Conservation (phyloP, 129 eudicot genomes). For the Rutidosis leptorrhynchoides region DNA sequence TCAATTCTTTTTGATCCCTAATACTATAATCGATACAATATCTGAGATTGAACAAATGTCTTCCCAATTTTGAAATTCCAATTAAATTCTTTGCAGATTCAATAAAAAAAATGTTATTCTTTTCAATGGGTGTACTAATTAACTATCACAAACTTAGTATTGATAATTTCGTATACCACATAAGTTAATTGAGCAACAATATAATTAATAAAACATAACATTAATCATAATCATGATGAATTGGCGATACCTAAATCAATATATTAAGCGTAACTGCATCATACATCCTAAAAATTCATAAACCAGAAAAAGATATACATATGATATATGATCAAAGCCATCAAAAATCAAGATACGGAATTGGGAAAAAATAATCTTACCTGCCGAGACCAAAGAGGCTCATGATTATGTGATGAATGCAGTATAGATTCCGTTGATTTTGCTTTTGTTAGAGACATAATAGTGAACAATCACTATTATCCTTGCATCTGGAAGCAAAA, state of each 20-base stretch:
- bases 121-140: neutral
- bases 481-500: too few relatives aligned
- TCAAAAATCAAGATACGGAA: neutral
- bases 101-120: too few relatives aligned
- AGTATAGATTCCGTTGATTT: too few relatives aligned
- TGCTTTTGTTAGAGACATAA: too few relatives aligned
- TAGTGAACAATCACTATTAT: too few relatives aligned
- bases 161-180: neutral
- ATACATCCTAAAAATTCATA: neutral
- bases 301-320: neutral
- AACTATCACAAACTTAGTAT: neutral
- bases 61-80: neutral
- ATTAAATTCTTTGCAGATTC: neutral
- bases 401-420: too few relatives aligned
- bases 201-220: conserved; percentile 7
- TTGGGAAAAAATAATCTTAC: conserved; percentile 31
- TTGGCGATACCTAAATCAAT: conserved; percentile 24
- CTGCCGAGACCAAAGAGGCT: conserved; percentile 98
- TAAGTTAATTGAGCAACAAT: conserved; percentile 12
- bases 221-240: conserved; percentile 13
- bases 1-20: conserved; percentile 22
- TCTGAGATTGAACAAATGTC: conserved; percentile 6
- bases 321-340: conserved; percentile 3
- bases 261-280: conserved; percentile 16
- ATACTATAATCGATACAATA: conserved; percentile 1